Percentiles rank a stretch among this genome's conserved stretches.
These are phyloP conservation scores for Irpex sp. DNA, from an alignment of 1,284 basidiomycete genomes.

Conservation along the genomic window DNA sequence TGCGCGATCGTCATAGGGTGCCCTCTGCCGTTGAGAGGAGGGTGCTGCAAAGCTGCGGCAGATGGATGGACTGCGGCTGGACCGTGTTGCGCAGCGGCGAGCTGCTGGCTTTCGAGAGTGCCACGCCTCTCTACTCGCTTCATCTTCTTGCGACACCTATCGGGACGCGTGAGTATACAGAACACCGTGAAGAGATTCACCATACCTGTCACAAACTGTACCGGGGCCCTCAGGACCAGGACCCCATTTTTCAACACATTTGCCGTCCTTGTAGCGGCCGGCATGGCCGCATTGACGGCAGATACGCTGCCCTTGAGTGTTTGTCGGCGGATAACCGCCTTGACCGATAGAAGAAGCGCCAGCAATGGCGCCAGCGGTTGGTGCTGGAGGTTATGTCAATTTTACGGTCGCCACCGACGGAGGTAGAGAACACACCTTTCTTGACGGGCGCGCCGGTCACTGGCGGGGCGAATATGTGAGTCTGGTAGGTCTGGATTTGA, in stretches of 20 bases:
- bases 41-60: conserved; percentile 20
- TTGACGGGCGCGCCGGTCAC: conserved; percentile 67
- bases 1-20: conserved; percentile 3
- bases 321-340: conserved; percentile 49
- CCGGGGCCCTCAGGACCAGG: conserved; percentile 80
- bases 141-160: conserved; percentile 80
- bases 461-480: conserved; percentile 65
- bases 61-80: conserved; percentile 27
- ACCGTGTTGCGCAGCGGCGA: conserved; percentile 15
- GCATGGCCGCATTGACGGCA: conserved; percentile 69
- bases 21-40: conserved; percentile 21
- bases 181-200: conserved; percentile 8
- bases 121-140: conserved; percentile 76
- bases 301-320: conserved; percentile 64
- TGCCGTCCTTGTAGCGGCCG: conserved; percentile 76
- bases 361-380: conserved; percentile 24
- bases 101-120: conserved; percentile 49
- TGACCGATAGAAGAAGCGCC: conserved; percentile 26
- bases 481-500: conserved; percentile 49
- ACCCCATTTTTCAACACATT: conserved; percentile 85
- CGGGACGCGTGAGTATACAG: neutral
- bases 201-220: conserved; percentile 75
- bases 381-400: conserved; percentile 14
- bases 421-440: conserved; percentile 33
- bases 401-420: neutral